Evolutionary conservation across 768 basidiomycete genomes (phyloP), one percentile per base, ranked within the genome.

Genomic region (Boletus rufocinnamomeus): DNA sequence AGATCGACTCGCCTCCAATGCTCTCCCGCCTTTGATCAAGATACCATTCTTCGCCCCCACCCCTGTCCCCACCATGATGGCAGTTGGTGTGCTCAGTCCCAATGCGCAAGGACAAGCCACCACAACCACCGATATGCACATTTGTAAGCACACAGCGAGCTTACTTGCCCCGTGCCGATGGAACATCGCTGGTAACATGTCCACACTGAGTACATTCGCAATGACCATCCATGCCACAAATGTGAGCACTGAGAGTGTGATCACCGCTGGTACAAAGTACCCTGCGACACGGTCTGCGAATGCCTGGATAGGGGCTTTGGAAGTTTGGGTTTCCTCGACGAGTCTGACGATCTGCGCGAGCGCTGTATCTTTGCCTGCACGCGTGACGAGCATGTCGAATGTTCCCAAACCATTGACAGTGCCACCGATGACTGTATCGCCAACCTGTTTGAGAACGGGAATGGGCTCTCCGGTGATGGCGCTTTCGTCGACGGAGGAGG

Each of bases 51-150:
- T 84, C 10, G 97, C 97, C 2, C 97, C 97, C 56, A 98, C 86
- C 1, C 97, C 97, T 0, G 96, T 98, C 19, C 97, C 97, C 34
- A 98, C 97, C 97, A 98, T 98, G 75, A 98, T 94, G 2, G 96
- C 97, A 0, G 97, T 98, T 1, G 97, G 97, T 0, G 96, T 98
- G 55, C 92, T 93, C 58, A 98, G 81, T 6, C 96, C 97, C 35
- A 99, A 82, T 0, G 97, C 96, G 71, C 97, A 99, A 0, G 97
- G 97, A 73, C 97, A 99, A 23, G 97, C 96, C 52, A 99, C 95
- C 50, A 99, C 97, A 58, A 99, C 84, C 61, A 98, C 97, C 41
- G 92, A 95, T 69, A 98, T 99, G 73, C 96, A 98, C 68, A 99
- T 87, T 77, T 96, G 94, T 48, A 99, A 79, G 71, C 95, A 98